Evolutionary conservation across 2,329 filamentous ascomycete species (phyloP), one percentile per base, ranked within the genome.

Genomic region (Ophiostoma sp.): DNA sequence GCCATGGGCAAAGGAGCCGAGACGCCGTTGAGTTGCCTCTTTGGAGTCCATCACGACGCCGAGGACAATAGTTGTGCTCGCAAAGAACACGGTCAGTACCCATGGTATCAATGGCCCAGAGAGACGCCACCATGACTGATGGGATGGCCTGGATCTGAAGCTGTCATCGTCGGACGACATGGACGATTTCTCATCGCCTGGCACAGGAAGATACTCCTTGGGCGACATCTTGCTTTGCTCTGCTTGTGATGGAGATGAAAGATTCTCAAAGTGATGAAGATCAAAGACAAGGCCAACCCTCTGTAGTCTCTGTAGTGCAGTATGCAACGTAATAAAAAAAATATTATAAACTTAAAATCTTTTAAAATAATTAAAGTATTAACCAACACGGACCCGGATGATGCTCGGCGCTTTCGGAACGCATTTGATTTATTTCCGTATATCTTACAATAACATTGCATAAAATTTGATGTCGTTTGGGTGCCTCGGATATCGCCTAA

Each of bases 111-210:
- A 27, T 11, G 23, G 52, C 1, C 52, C 52, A 2, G 52, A 57
- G n/a, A 57, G 52, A 4, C 52, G 52, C 52, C 52, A 57, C 52
- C 52, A 57, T 57, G 52, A 15, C 23, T 57, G 52, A 4, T 57
- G 52, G 3, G 52, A 8, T 31, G 52, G 52, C 10, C 52, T 17
- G 52, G 52, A 7, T 27, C 1, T 57, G 52, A 27, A 27, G 23
- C n/a, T 57, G 52, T 57, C 52, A 8, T 57, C 52, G 23, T 57
- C 52, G 52, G 52, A 57, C n/a, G 52, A 57, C 52, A 57, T 57
- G 23, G 52, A 57, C 8, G 52, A 57, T 13, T 57, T 57, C 10
- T 57, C 52, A 0, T 57, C 52, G 23, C 52, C 4, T n/a, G 52
- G 52, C n/a, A 57, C 52, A 5, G 52, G 23, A 27, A 27, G 10